Base-by-base conservation (phyloP, 2,329 filamentous ascomycete species). In the Ustulina deusta region DNA sequence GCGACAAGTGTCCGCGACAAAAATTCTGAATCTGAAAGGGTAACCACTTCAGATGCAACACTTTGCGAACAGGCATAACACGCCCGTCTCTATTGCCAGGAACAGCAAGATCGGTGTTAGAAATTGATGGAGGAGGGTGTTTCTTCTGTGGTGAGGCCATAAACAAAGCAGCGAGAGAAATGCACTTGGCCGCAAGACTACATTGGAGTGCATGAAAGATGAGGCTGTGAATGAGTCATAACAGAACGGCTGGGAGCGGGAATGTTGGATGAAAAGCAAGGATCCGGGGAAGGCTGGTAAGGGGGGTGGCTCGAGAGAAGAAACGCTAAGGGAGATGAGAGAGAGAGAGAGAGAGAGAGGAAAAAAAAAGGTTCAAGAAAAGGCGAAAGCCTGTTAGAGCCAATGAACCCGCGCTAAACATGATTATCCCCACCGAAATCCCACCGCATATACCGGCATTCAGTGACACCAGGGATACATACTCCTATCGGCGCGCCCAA, bases 181-280 rank as follows among this genome's bases (percentile, higher is more conserved):
- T 38, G 63, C 42, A 59, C 22, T 62, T 63, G 63, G 49, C 61
- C 61, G 57, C 46, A 56, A 46, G 27, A 61, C 38, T 60, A 63
- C 44, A 63, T 58, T 32, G 59, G 38, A 63, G 42, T 66, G 68
- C 68, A 70, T 66, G 44, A 70, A 68, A 59, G 48, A 68, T 72
- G 66, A 71, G 70, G 70, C 68, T 69, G 59, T 68, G 62, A 72
- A 64, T 76, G 75, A 76, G 74, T 76, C 75, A 76, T 74, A 74
- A 42, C 54, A 56, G 22, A 42, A 56, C 72, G 72, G 69, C 68
- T 70, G 65, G 66, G 61, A 49, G 55, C 57, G 69, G 72, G 69
- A 75, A 75, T 71, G 71, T 56, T 59, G 59, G 68, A 54, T 70
- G 69, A 70, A 72, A 68, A 72, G 69, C 58, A 63, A 63, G 49